These are phyloP conservation scores for Taphrina communis DNA, from an alignment of 1,139 yeast species.

Conservation along the genomic window DNA sequence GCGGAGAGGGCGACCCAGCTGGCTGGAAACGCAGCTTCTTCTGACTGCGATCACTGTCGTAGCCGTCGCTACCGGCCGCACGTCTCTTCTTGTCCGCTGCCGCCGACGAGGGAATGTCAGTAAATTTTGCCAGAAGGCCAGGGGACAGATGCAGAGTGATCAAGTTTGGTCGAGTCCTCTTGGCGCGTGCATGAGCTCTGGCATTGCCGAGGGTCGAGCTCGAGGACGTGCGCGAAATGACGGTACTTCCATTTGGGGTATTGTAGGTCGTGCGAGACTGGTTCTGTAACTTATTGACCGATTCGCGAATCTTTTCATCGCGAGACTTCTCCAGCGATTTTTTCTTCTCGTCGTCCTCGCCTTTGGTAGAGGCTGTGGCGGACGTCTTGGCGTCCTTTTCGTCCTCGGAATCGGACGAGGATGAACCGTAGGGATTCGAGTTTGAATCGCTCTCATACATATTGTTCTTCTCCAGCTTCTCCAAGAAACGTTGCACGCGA, in stretches of 20 bases:
- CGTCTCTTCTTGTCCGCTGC: constrained; percentile 24
- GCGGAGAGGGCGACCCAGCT: constrained; percentile 18
- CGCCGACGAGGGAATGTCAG: constrained; percentile 32
- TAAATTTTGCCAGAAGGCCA: constrained; percentile 10
- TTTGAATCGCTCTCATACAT: constrained; percentile 91
- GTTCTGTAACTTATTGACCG: constrained; percentile 36
- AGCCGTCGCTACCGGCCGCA: constrained; percentile 34
- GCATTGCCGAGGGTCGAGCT: constrained; percentile 28
- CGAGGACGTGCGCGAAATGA: constrained; percentile 35
- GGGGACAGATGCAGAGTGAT: constrained; percentile 21
- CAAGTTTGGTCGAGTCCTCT: constrained; percentile 17
- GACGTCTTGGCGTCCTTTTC: constrained; percentile 41
- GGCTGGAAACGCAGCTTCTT: constrained; percentile 36
- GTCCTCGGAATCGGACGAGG: constrained; percentile 38
- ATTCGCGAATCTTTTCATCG: constrained; percentile 37
- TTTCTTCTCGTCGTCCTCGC: constrained; percentile 38
- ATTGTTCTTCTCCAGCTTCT: constrained; percentile 84
- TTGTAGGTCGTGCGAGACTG: constrained; percentile 35
- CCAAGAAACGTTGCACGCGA: constrained; percentile 79
- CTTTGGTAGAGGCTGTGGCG: constrained; percentile 28
- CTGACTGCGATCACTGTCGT: constrained; percentile 37
- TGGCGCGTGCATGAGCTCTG: constrained; percentile 24
- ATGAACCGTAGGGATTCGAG: constrained; percentile 54
- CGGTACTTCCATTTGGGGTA: constrained; percentile 27
- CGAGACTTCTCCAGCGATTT: constrained; percentile 31